A percentile compares a stretch with the other conserved stretches of the same genome.
Conservation (phyloP, 1,284 basidiomycete species). For the Marasmius tenuissimus region DNA sequence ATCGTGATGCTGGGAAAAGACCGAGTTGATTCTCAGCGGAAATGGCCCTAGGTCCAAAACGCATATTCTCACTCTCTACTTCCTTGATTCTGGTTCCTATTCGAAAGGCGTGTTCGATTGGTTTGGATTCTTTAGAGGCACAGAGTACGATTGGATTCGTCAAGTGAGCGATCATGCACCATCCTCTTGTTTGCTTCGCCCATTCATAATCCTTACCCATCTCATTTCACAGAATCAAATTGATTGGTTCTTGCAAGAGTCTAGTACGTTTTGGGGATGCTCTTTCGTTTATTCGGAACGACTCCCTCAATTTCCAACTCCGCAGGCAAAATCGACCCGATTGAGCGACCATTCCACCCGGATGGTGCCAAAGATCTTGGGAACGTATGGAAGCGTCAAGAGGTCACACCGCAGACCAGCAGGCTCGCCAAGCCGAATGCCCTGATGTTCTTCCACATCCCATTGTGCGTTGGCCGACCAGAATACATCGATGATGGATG, state of each 20-base stretch:
- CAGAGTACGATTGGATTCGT: slow-evolving; percentile 82
- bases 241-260: slow-evolving; percentile 85
- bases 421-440: slow-evolving; percentile 88
- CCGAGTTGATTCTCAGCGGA: slow-evolving; percentile 9
- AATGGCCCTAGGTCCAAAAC: slow-evolving; percentile 65
- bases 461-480: slow-evolving; percentile 58
- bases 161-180: slow-evolving; percentile 35
- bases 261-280: slow-evolving; percentile 37
- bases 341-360: slow-evolving; percentile 80
- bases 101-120: slow-evolving; percentile 57
- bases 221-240: slow-evolving; percentile 60
- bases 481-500: slow-evolving; percentile 1
- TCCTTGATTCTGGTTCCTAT: slow-evolving; percentile 89
- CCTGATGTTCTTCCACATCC: slow-evolving; percentile 95
- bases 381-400: slow-evolving; percentile 57
- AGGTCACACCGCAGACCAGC: slow-evolving; percentile 51
- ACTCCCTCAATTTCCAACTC: not conserved
- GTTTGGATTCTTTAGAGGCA: slow-evolving; percentile 60
- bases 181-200: not conserved
- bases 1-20: slow-evolving; percentile 2
- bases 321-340: slow-evolving; percentile 58
- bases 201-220: slow-evolving; percentile 1
- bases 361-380: slow-evolving; percentile 72
- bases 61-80: slow-evolving; percentile 88
- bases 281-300: not conserved